These are phyloP conservation scores for Pseudogymnoascus sp. DNA, from an alignment of 2,329 filamentous ascomycete species.

Conservation along the genomic window DNA sequence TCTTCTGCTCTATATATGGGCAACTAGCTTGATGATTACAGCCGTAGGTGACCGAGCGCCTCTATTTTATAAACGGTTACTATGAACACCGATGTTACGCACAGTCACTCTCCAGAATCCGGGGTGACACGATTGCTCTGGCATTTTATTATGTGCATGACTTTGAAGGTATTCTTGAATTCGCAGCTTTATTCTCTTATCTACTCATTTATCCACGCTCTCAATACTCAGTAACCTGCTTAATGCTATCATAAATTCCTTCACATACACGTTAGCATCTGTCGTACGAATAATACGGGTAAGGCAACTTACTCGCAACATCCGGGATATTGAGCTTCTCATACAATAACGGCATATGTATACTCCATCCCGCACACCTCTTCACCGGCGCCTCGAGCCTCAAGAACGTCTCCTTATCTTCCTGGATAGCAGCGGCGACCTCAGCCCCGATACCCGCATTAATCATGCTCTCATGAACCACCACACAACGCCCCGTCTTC, in stretches of 20 bases:
- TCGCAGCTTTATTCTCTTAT: not conserved
- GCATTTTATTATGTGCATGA: not conserved
- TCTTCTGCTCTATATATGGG: not conserved
- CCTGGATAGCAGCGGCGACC: constrained; percentile 63
- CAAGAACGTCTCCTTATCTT: constrained; percentile 51
- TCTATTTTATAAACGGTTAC: not conserved
- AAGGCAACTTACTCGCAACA: constrained; percentile 50
- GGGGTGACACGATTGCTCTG: not conserved
- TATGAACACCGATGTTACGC: not conserved
- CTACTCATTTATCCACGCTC: not conserved
- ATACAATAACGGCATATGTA: constrained; percentile 57
- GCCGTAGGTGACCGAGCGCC: not conserved
- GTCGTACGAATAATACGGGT: not conserved
- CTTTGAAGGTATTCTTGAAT: not conserved
- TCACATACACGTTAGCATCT: constrained; percentile 13
- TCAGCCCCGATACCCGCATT: constrained; percentile 67
- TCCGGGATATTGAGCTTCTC: constrained; percentile 61
- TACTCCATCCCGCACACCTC: constrained; percentile 61
- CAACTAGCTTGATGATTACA: not conserved
- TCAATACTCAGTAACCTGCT: constrained; percentile 25
- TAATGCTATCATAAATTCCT: constrained; percentile 30
- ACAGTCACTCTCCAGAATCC: not conserved
- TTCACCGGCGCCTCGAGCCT: constrained; percentile 61
- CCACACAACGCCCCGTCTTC: constrained; percentile 60
- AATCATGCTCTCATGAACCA: constrained; percentile 69